phyloP scores from a whole-genome alignment of 2,329 filamentous ascomycete species.

The Phialocephala subalpina region DNA sequence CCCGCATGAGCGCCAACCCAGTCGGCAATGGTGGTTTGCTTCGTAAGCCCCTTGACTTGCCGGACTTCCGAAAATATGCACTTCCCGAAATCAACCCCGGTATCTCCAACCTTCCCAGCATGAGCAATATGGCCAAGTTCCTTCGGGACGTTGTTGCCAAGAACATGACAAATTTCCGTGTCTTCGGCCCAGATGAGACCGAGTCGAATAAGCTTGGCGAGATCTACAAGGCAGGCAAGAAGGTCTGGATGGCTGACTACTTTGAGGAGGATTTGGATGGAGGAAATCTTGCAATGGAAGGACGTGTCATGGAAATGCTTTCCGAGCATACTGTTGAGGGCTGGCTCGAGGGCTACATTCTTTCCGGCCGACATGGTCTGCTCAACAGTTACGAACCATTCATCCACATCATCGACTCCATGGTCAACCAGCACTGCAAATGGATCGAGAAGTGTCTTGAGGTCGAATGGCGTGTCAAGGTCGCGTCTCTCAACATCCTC shows the following conservation, averaged over 20 bases:
- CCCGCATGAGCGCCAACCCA: constrained; percentile 80
- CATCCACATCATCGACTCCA: constrained; percentile 83
- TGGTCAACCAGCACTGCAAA: constrained; percentile 89
- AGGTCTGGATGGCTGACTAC: constrained; percentile 82
- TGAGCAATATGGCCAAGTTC: constrained; percentile 74
- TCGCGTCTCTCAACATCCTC: constrained; percentile 81
- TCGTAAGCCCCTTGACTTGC: constrained; percentile 71
- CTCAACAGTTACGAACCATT: constrained; percentile 86
- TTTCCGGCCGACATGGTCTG: constrained; percentile 78
- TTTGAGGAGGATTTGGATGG: constrained; percentile 80
- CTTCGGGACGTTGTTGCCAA: constrained; percentile 71
- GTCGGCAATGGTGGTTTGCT: constrained; percentile 76
- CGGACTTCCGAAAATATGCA: constrained; percentile 74
- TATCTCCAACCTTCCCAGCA: constrained; percentile 64
- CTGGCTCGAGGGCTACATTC: constrained; percentile 81
- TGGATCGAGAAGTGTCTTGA: constrained; percentile 86
- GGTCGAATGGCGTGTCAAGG: constrained; percentile 77
- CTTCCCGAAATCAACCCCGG: constrained; percentile 69
- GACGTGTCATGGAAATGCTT: constrained; percentile 85
- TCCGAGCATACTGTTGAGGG: constrained; percentile 82
- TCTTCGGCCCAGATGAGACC: constrained; percentile 83
- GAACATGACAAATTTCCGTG: constrained; percentile 74
- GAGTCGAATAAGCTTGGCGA: constrained; percentile 80
- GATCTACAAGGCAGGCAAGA: constrained; percentile 78
- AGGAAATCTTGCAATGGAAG: constrained; percentile 73